Conservation (phyloP, 2,329 filamentous ascomycete species). For the Juglanconis sp. region DNA sequence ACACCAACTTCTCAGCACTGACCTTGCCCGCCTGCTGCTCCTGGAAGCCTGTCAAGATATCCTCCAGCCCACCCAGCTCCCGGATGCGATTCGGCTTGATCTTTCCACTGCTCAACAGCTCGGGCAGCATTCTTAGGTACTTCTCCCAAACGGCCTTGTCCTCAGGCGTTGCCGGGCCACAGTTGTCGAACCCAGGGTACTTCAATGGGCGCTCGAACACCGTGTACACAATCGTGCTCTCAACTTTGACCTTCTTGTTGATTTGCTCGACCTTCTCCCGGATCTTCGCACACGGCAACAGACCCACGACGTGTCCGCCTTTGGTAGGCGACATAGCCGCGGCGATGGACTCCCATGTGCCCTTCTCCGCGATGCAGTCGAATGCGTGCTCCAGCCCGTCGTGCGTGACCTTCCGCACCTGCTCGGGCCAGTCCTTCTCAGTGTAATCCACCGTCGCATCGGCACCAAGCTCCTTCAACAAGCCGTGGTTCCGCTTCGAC, state of each 20-base stretch:
- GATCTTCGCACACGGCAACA: slow-evolving; percentile 7
- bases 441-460: slow-evolving; percentile 18
- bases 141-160: slow-evolving; percentile 32
- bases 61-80: slow-evolving; percentile 27
- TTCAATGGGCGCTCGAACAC: slow-evolving; percentile 27
- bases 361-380: slow-evolving; percentile 28
- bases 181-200: slow-evolving; percentile 26
- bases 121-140: slow-evolving; percentile 28
- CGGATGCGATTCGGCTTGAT: slow-evolving; percentile 28
- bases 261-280: slow-evolving; percentile 19
- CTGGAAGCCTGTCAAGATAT: slow-evolving; percentile 27
- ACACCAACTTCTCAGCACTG: slow-evolving; percentile 31
- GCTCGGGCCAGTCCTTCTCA: slow-evolving; percentile 27
- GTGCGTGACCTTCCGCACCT: slow-evolving; percentile 63
- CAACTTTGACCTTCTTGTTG: slow-evolving; percentile 27
- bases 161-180: slow-evolving; percentile 25
- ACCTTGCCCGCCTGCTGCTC: slow-evolving; percentile 27
- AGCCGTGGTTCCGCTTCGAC: slow-evolving; percentile 17
- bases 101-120: slow-evolving; percentile 24
- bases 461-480: slow-evolving; percentile 17
- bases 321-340: slow-evolving; percentile 28
- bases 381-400: slow-evolving; percentile 41
- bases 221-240: slow-evolving; percentile 31
- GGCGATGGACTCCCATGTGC: slow-evolving; percentile 22
- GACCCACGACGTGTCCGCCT: slow-evolving; percentile 23